These are phyloP conservation scores for Tirmania nivea DNA, from an alignment of 495 filamentous ascomycete species.

Conservation along the genomic window DNA sequence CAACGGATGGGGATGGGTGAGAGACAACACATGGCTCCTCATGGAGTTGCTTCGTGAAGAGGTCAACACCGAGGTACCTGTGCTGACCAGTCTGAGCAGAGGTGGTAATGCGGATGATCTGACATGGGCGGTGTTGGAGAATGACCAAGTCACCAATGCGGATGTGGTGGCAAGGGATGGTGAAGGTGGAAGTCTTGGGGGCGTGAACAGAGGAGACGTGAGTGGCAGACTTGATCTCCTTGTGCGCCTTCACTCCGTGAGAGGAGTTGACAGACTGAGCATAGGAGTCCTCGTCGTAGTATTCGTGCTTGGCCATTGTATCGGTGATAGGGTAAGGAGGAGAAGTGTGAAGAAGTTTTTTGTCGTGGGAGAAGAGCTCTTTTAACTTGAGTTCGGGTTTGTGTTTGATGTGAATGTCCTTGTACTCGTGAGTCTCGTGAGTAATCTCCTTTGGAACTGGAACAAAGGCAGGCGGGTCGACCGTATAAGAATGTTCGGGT, in stretches of 20 bases:
- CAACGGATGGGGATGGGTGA: conserved; percentile 84
- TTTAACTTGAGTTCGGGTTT: conserved; percentile 3
- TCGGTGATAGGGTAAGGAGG: not conserved
- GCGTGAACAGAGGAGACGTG: conserved; percentile 23
- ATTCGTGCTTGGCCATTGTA: conserved; percentile 21
- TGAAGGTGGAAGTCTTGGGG: conserved; percentile 55
- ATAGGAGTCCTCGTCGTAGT: conserved; percentile 6
- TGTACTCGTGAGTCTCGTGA: conserved; percentile 1
- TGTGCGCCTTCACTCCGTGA: not conserved
- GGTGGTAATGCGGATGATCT: conserved; percentile 98
- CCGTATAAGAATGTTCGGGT: not conserved
- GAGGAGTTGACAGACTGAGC: not conserved
- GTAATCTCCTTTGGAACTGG: not conserved
- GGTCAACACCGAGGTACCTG: conserved; percentile 97
- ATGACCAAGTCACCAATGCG: conserved; percentile 96
- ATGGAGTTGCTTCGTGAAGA: conserved; percentile 98
- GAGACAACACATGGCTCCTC: conserved; percentile 97
- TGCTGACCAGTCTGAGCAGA: conserved; percentile 96
- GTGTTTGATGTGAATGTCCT: conserved; percentile 15
- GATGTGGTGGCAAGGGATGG: conserved; percentile 98
- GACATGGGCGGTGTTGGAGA: conserved; percentile 96
- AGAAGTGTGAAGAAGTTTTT: conserved; percentile 12
- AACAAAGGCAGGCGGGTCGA: not conserved
- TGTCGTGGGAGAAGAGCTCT: conserved; percentile 1
- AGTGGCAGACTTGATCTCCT: conserved; percentile 2